Percentiles rank a stretch among this genome's conserved stretches.
Conservation (phyloP, 2,329 filamentous ascomycete genomes). For the Fusarium brevicatenulatum region DNA sequence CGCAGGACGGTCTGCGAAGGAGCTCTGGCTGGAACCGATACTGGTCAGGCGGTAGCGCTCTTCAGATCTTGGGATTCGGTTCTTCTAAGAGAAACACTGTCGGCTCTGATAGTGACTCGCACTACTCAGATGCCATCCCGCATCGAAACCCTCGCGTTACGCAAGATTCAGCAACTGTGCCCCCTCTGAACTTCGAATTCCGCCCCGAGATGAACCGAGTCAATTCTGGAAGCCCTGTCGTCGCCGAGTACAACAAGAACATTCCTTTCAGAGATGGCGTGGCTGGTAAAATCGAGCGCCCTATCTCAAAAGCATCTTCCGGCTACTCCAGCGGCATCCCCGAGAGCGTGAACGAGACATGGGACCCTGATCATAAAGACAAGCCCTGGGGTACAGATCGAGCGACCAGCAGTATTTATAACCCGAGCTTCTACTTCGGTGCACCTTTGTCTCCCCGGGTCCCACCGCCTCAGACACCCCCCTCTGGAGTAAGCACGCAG, state of each 20-base stretch:
- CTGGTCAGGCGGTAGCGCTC: conserved; percentile 77
- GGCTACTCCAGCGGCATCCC: conserved; percentile 74
- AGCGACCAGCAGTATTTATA: conserved; percentile 64
- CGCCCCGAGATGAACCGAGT: conserved; percentile 73
- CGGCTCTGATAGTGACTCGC: conserved; percentile 66
- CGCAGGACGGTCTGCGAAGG: conserved; percentile 60
- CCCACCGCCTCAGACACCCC: conserved; percentile 45
- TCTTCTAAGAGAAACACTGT: conserved; percentile 60
- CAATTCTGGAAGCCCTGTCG: conserved; percentile 74
- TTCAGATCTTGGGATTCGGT: conserved; percentile 72
- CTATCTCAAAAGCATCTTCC: conserved; percentile 60
- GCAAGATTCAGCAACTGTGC: conserved; percentile 74
- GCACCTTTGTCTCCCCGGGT: conserved; percentile 54
- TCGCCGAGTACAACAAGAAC: conserved; percentile 65
- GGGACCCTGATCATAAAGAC: conserved; percentile 59
- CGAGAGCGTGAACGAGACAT: conserved; percentile 68
- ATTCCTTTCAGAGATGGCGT: conserved; percentile 66
- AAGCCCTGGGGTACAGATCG: conserved; percentile 62
- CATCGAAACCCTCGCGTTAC: conserved; percentile 58
- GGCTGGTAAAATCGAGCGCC: conserved; percentile 69
- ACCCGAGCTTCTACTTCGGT: conserved; percentile 55
- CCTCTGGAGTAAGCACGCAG: conserved; percentile 56
- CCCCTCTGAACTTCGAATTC: conserved; percentile 73
- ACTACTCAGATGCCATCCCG: conserved; percentile 57
- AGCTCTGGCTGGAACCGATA: conserved; percentile 83